Base-by-base conservation (phyloP, 176 grass and related monocot species). In the Eragrostis curvula region DNA sequence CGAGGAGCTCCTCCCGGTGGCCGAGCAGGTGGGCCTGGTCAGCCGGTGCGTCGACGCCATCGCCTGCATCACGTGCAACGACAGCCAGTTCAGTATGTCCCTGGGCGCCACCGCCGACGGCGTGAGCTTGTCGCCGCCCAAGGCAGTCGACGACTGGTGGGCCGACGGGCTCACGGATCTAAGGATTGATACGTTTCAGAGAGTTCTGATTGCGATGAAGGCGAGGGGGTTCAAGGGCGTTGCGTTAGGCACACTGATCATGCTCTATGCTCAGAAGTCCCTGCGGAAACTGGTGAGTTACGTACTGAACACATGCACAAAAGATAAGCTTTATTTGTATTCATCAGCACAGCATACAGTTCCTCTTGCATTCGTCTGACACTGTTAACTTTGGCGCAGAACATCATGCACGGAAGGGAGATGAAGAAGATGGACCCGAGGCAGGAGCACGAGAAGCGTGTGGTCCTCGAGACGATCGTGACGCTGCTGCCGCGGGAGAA, bases 211-310 rank as follows among this genome's bases (percentile, higher is more conserved):
- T 12, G 96, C 92, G 27, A 98, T 98, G 90, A 98, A 95, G 80
- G 84, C 82, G 0, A 89, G 85, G 25, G 92, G 92, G 42, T 93
- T 93, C 82, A 91, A 87, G 46, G 90, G 94, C 74, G 85, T 93
- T 61, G 96, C 87, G 32, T 80, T 95, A 66, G 96, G 90, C 8
- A 94, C 92, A 0, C 74, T 93, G 16, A 87, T 98, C 81, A 98
- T 93, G 96, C 88, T 98, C 68, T 98, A 98, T 6, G 96, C 93
- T 9, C 96, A 95, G 56, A 95, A 98, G n/a, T 91, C 92, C 27
- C 86, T 98, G 23, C 80, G 96, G 70, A 91, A 89, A 44, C 84
- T 98, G 93, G 92, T 95, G 66, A 88, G 65, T 50, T 55, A 7
- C 14, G 12, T 0, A 3, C 44, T 23, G 30, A 84, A 27, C 60